Evolutionary conservation across 305 asterid species (phyloP), one percentile per base, ranked within the genome.

Genomic region (Coffea humblotiana): DNA sequence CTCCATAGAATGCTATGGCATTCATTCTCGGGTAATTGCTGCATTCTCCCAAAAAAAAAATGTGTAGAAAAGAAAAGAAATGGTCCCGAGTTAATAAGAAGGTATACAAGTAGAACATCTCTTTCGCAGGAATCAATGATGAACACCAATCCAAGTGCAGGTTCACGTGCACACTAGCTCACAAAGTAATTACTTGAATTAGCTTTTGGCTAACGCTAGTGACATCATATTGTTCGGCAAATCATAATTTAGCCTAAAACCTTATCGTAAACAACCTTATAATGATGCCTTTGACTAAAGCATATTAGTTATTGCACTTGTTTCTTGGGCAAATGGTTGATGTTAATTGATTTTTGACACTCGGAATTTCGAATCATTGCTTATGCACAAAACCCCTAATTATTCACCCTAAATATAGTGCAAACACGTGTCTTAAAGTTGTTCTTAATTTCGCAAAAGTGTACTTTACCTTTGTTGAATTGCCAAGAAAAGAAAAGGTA

Each of bases 211-310:
- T 83, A 40, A 83, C 85, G 90, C 79, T 76, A 13, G 72, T 64
- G 60, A 56, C 77, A 88, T 83, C 86, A 90, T 88, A 66, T 69
- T 85, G 87, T 81, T 85, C 52, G 65, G 74, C 75, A 84, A 32
- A 77, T 85, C 77, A 78, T 83, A 85, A 79, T 86, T 85, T 45
- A 75, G 66, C 78, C 76, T 63, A 64, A 27, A 89, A 72, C 72
- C 85, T 85, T 86, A 90, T 84, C 90, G 65, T 83, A 85, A 84
- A 77, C 85, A 79, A 78, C 60, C 76, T 69, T 49, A 75, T 89
- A 83, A 89, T 86, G 72, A 80, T 86, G 88, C 75, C 83, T 78
- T 87, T 87, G 89, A 88, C 91, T 84, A 87, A 48, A 71, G 51
- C 78, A 79, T 27, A 48, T 52, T 32, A 15, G 72, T 77, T 77